Evolutionary conservation across 23 red algal species (phyloP), one percentile per base, ranked within the genome.

Genomic region (Gracilaria domingensis): DNA sequence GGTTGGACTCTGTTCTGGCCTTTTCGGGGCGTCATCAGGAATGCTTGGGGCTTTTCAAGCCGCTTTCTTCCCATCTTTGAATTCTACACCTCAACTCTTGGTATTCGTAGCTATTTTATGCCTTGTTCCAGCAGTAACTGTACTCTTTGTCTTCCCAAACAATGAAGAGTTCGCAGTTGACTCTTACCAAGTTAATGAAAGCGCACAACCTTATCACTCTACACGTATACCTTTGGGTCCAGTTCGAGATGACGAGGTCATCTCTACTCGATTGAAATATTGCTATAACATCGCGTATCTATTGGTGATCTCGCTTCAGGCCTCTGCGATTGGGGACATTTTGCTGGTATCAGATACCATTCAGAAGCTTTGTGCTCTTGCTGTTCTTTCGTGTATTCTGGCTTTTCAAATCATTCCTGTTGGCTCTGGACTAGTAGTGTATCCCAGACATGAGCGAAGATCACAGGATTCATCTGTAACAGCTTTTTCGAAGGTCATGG

Each of bases 31-130:
- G 8, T 66, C 74, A 18, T 72, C 87, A 5, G 75, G 87, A 35
- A 56, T 90, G 14, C 50, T 90, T 47, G 87, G 47, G 0, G 38
- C 71, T 0, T 67, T 90, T 17, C 87, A 90, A 57, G 87, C 87
- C 26, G 72, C 76, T 45, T 82, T 82, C 79, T 82, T 82, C 20
- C 79, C 79, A 60, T 64, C 79, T 59, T 59, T 82, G 58, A 16
- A 26, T 64, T 65, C 53, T 64, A 65, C 79, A n/a, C 79, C 79
- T 53, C 5, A 8, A 59, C 53, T 62, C 14, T 33, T 82, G 30
- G 1, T 37, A 5, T 82, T 82, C 79, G 26, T 38, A 12, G 53
- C 79, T 12, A 25, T 62, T 47, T 40, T 62, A 24, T 62, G 50
- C 64, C 49, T 82, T 40, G 53, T 82, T 4, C 54, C 54, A 23